Conservation (phyloP, 2,329 filamentous ascomycete species). For the Myrmaecium sp. region DNA sequence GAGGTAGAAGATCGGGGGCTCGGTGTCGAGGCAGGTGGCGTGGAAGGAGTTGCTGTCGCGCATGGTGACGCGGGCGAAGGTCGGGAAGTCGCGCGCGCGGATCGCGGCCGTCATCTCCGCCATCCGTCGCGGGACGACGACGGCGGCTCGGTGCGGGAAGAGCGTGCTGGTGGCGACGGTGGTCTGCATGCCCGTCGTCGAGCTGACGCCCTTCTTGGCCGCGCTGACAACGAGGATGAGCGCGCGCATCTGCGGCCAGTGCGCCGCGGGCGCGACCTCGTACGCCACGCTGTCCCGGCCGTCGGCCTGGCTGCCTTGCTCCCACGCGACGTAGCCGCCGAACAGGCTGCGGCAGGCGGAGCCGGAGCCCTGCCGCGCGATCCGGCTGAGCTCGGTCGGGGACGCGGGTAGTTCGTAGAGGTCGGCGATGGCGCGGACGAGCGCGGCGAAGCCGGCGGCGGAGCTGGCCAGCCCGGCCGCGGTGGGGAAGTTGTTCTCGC, state of each 20-base stretch:
- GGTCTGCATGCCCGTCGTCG: conserved; percentile 90
- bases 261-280: conserved; percentile 68
- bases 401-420: conserved; percentile 73
- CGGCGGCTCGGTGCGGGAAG: conserved; percentile 58
- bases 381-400: conserved; percentile 67
- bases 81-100: conserved; percentile 58
- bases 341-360: conserved; percentile 88
- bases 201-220: conserved; percentile 89
- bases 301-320: conserved; percentile 57
- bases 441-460: conserved; percentile 49
- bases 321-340: conserved; percentile 92
- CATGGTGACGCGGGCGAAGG: conserved; percentile 86
- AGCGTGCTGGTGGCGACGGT: conserved; percentile 84
- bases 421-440: conserved; percentile 74
- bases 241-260: conserved; percentile 94
- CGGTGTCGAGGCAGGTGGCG: conserved; percentile 83
- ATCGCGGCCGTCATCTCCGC: conserved; percentile 70
- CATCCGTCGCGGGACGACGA: conserved; percentile 74
- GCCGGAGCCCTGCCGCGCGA: conserved; percentile 86
- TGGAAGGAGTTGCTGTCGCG: conserved; percentile 96
- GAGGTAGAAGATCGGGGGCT: conserved; percentile 96
- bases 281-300: conserved; percentile 79
- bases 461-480: conserved; percentile 65
- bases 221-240: conserved; percentile 81
- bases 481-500: conserved; percentile 98